Base-by-base conservation (phyloP, 179 eudicot genomes). In the Spergularia azorica region DNA sequence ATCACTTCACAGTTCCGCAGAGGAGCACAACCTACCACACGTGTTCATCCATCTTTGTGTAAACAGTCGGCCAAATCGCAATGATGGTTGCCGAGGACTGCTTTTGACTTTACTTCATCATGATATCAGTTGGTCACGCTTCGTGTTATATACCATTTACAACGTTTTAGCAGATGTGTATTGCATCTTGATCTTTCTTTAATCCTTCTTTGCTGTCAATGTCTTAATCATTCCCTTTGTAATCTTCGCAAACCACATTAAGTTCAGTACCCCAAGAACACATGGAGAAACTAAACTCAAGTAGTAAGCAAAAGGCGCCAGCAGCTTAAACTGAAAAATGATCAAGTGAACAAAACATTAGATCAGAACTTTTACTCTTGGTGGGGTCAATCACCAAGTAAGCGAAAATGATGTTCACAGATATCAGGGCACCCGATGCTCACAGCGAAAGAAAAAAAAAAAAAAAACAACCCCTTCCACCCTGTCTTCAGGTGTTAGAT, bases 141-240 rank as follows among this genome's bases (percentile, higher is more conserved):
- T 50, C 26, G 2, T 3, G 62, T 54, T 51, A 3, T 54, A 54
- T 9, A 56, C 41, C 67, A 60, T 72, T 77, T 72, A 77, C 73
- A 60, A 62, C 36, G 72, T n/a, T 73, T 63, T 54, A 61, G 55
- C 55, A 54, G 75, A 65, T 20, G 26, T 13, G 39, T 57, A 36
- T 57, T 46, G 57, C 69, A 69, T 14, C 46, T 0, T 17, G 32
- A 41, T 9, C 59, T 61, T 54, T 26, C 63, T 6, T 74, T 75
- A 78, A 63, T 82, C 84, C 52, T 60, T 73, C 81, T 83, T 86
- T 58, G 80, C 64, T 36, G 84, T 13, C 70, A 86, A 26, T 62
- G 86, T 83, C 78, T 86, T 86, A 58, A 86, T 67, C 86, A 86
- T 80, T 83, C 88, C 88, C 76, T 67, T 86, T 16, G 83, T 79